These are phyloP conservation scores for Ustulina deusta DNA, from an alignment of 2,329 filamentous ascomycete species.

Conservation along the genomic window DNA sequence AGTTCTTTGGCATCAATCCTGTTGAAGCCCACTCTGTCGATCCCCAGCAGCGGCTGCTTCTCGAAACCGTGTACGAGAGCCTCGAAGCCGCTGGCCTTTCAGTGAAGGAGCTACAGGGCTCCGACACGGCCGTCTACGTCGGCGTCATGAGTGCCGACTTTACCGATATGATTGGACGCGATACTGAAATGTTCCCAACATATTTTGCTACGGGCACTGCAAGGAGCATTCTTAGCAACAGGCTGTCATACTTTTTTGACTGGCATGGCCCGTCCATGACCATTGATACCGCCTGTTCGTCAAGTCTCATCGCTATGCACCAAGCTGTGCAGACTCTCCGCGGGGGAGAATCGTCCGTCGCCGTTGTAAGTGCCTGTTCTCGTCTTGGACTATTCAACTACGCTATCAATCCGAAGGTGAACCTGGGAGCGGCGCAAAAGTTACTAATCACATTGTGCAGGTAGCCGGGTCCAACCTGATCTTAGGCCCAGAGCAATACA, in stretches of 20 bases:
- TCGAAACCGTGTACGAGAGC: slow-evolving; percentile 28
- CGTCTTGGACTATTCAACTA: too few species aligned
- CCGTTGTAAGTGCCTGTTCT: slow-evolving; percentile 19
- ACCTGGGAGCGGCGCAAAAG: not conserved
- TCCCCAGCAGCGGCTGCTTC: slow-evolving; percentile 28
- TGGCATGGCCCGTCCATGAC: slow-evolving; percentile 57
- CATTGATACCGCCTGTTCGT: slow-evolving; percentile 61
- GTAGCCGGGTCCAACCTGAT: slow-evolving; percentile 36
- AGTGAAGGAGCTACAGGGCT: slow-evolving; percentile 10
- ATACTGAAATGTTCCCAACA: not conserved
- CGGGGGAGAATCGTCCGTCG: slow-evolving; percentile 42
- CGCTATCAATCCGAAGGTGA: not conserved
- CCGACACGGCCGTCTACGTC: slow-evolving; percentile 28
- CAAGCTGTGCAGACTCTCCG: slow-evolving; percentile 49
- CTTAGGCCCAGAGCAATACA: slow-evolving; percentile 31
- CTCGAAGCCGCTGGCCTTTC: slow-evolving; percentile 16
- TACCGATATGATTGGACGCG: slow-evolving; percentile 3
- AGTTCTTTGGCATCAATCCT: slow-evolving; percentile 27
- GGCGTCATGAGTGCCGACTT: slow-evolving; percentile 25
- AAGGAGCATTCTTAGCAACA: slow-evolving; percentile 25
- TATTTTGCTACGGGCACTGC: slow-evolving; percentile 1
- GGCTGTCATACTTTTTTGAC: slow-evolving; percentile 52
- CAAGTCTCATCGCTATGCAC: slow-evolving; percentile 55
- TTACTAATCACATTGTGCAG: not conserved
- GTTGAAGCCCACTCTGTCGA: slow-evolving; percentile 29